A percentile compares a stretch with the other conserved stretches of the same genome.
These are phyloP conservation scores for Solanum boliviense DNA, from an alignment of 257 asterid species.

Conservation along the genomic window DNA sequence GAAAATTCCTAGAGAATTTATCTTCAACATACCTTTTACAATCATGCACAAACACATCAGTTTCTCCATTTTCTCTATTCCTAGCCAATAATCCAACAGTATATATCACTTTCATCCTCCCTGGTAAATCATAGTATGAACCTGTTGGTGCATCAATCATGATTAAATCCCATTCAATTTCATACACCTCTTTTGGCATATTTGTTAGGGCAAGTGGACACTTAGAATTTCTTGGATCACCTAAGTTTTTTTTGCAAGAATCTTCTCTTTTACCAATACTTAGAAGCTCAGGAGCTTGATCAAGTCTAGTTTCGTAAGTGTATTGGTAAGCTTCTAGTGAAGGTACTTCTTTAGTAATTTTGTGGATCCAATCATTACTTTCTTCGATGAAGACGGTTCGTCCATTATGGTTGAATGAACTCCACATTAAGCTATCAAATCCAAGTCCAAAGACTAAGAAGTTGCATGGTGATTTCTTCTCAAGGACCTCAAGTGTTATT, in stretches of 20 bases:
- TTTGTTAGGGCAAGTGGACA: conserved; percentile 18
- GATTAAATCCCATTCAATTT: conserved; percentile 24
- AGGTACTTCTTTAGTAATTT: conserved; percentile 6
- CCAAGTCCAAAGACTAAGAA: conserved; percentile 30
- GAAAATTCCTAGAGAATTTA: conserved; percentile 18
- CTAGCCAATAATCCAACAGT: conserved; percentile 25
- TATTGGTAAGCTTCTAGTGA: conserved; percentile 19
- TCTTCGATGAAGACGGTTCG: conserved; percentile 30
- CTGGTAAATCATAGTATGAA: not conserved
- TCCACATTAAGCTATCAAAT: conserved; percentile 28
- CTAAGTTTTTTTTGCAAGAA: conserved; percentile 7
- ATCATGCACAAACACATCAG: conserved; percentile 31
- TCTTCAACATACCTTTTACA: conserved; percentile 18
- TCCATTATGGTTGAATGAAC: conserved; percentile 22
- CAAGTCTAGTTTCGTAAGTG: conserved; percentile 9
- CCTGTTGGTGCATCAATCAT: conserved; percentile 37
- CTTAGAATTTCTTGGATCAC: conserved; percentile 20
- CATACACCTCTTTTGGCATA: conserved; percentile 21
- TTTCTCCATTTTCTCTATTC: conserved; percentile 17
- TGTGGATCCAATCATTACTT: conserved; percentile 4
- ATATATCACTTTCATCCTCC: conserved; percentile 27
- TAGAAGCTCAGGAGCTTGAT: conserved; percentile 13
- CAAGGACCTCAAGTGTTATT: conserved; percentile 10
- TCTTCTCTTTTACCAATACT: conserved; percentile 1
- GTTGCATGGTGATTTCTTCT: conserved; percentile 29